Evolutionary conservation across 805 yeast species (phyloP), one percentile per base, ranked within the genome.

Genomic region (Priceomyces fermenticarens): DNA sequence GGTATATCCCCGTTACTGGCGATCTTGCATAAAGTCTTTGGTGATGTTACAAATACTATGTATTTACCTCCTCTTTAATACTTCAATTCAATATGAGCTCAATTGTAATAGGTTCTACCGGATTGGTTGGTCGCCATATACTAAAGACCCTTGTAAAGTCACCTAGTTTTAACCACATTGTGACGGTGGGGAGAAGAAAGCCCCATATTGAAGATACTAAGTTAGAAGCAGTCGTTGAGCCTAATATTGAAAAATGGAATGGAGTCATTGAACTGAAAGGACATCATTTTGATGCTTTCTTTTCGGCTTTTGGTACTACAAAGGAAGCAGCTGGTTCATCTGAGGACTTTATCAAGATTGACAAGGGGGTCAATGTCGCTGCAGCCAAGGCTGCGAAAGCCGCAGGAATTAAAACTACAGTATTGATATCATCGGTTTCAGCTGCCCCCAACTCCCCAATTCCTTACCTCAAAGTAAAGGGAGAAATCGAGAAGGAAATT

Each of bases 271-370:
- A 53, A 30, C 56, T 63, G 25, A 60, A 60, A 15, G 52, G 48
- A 3, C 54, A 70, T 9, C 70, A 74, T 25, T 17, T 4, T n/a
- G 36, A 34, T 20, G 65, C 67, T 3, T 67, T 83, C 40, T 77
- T 85, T 48, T 78, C 87, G 2, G 80, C 82, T 0, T 74, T 89
- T 48, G 96, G 90, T 5, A 85, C 96, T 5, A 87, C 95, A 1
- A 73, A 76, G 39, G 82, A 75, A 2, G 72, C 63, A 25, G 96
- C 88, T 4, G 95, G 96, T 13, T 72, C 85, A 1, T 64, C 80
- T n/a, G 86, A 77, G 17, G 74, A 78, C 17, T 93, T 86, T 62
- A 71, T 74, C 49, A 70, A 73, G 51, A 80, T 89, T 49, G 97
- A 89, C 54, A 77, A 81, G 49, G 95, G 85, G 41, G 67, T 83